Evolutionary conservation across 2,329 filamentous ascomycete species (phyloP).

Genomic region (Acephala macrosclerotiorum): DNA sequence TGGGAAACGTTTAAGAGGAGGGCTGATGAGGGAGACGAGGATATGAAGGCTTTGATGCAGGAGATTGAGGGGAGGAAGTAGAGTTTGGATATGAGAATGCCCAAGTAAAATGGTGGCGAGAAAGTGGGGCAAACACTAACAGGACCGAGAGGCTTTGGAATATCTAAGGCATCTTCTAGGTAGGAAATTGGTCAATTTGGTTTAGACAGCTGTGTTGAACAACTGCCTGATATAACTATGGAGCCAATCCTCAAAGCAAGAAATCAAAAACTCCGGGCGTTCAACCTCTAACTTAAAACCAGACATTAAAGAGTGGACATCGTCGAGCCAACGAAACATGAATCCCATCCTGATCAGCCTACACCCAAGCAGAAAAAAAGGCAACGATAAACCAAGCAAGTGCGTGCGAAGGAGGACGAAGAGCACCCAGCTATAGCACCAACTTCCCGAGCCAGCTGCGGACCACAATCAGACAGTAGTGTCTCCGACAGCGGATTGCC

Average conservation of each 20-base stretch:
- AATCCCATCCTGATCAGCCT: background rate
- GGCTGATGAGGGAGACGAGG: conserved; percentile 26
- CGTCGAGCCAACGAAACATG: background rate
- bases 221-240: background rate
- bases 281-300: background rate
- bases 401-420: no score
- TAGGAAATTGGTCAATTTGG: background rate
- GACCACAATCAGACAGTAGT: background rate
- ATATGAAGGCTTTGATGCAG: conserved; percentile 22
- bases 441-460: no score
- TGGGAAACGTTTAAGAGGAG: conserved; percentile 20
- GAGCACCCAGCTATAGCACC: background rate
- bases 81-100: no score
- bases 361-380: background rate
- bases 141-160: background rate
- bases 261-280: conserved; percentile 6
- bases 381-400: no score
- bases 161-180: background rate
- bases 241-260: conserved; percentile 10
- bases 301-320: background rate
- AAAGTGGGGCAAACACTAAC: background rate
- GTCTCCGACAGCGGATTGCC: background rate
- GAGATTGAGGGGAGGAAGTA: conserved; percentile 15
- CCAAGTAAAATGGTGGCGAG: background rate
- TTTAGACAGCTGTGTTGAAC: background rate